Percentiles rank a stretch among this genome's conserved stretches.
These are phyloP conservation scores for Amauroascus niger DNA, from an alignment of 2,329 filamentous ascomycete species.

Conservation along the genomic window DNA sequence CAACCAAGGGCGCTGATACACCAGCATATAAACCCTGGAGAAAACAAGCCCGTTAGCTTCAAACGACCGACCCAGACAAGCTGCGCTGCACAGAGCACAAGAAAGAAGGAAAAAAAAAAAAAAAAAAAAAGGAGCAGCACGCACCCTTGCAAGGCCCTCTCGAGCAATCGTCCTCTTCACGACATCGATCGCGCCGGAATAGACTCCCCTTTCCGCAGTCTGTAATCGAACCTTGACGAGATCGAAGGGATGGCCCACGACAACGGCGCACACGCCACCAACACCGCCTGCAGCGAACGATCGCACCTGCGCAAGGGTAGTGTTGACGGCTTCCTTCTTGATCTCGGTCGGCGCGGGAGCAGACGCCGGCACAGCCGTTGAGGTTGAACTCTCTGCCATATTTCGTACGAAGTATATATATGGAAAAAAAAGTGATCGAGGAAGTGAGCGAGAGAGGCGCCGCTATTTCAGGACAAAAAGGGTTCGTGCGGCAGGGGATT, in stretches of 20 bases:
- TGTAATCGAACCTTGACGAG: conserved; percentile 95
- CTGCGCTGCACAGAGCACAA: no score
- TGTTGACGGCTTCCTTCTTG: conserved; percentile 30
- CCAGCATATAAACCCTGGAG: conserved; percentile 82
- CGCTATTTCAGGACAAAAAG: no score
- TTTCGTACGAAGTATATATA: background rate
- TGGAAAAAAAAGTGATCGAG: conserved; percentile 6
- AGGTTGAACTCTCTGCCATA: conserved; percentile 25
- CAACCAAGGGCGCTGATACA: conserved; percentile 85
- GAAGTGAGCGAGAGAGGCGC: no score
- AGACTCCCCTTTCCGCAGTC: conserved; percentile 88
- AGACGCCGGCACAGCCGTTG: conserved; percentile 24
- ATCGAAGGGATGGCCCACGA: conserved; percentile 95
- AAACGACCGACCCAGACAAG: no score
- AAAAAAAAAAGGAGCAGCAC: no score
- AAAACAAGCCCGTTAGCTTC: background rate
- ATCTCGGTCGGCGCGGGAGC: conserved; percentile 26
- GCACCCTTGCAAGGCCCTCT: conserved; percentile 60
- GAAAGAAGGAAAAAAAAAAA: no score
- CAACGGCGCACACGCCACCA: conserved; percentile 83
- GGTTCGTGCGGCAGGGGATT: no score
- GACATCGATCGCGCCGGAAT: conserved; percentile 82
- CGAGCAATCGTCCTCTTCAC: conserved; percentile 78
- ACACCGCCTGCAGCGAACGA: conserved; percentile 85
- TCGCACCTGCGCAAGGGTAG: conserved; percentile 56